phyloP scores from a whole-genome alignment of 129 eudicot species.

The Dittrichia graveolens region DNA sequence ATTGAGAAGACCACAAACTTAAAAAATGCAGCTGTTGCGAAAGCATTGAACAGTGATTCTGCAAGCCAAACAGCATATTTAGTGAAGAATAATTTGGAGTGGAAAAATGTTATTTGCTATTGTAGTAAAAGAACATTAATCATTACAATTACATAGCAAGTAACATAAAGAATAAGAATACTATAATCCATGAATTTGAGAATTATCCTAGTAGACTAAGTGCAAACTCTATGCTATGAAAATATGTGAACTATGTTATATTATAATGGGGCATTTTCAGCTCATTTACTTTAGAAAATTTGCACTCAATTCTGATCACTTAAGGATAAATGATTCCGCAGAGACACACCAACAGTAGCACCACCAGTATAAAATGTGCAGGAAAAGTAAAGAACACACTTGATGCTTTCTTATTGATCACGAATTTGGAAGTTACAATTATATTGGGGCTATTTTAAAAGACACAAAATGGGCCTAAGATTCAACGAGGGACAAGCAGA shows the following conservation, averaged over 20 bases:
- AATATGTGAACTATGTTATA: background rate
- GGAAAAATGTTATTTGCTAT: background rate
- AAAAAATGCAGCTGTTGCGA: slow-evolving; percentile 98
- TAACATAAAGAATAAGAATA: slow-evolving; percentile 11
- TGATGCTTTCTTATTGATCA: no score
- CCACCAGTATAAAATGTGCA: no score
- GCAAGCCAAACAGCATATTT: slow-evolving; percentile 33
- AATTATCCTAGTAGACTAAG: background rate
- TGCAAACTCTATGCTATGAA: background rate
- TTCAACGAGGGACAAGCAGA: no score
- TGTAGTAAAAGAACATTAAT: background rate
- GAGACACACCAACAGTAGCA: no score
- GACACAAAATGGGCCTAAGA: no score
- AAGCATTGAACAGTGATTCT: slow-evolving; percentile 95
- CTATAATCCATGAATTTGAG: background rate
- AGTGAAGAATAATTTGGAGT: slow-evolving; percentile 4
- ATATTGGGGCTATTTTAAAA: no score
- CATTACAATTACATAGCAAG: background rate
- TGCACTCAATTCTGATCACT: no score
- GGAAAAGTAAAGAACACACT: no score
- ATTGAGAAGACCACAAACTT: slow-evolving; percentile 96
- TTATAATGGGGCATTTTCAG: background rate
- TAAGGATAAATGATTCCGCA: no score
- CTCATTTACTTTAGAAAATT: background rate
- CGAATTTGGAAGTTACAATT: no score